Percentiles rank a stretch among this genome's conserved stretches.
phyloP scores from a whole-genome alignment of 208 protist genomes.

The Trypanosoma cruzi region DNA sequence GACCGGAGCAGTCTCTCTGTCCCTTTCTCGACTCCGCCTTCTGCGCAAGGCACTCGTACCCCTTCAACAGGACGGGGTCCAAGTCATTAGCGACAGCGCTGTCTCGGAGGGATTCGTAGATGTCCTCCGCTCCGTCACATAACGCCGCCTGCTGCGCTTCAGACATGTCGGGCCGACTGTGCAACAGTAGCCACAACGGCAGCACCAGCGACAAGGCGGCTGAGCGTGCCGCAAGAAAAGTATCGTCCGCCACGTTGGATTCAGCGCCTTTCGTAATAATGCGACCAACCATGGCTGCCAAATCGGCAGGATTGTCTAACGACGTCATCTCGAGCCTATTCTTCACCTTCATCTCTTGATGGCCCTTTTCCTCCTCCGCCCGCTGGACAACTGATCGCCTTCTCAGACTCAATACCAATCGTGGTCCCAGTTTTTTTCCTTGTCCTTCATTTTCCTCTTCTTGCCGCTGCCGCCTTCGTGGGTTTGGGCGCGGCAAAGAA shows the following conservation, averaged over 20 bases:
- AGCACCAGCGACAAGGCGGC: constrained; percentile 11
- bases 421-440: not conserved
- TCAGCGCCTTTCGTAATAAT: not conserved
- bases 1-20: not conserved
- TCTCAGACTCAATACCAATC: constrained; percentile 16
- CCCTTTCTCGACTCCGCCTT: not conserved
- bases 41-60: constrained; percentile 8
- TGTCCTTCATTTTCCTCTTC: not conserved
- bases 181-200: constrained; percentile 22
- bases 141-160: not conserved
- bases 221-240: not conserved
- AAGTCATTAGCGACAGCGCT: not conserved
- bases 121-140: not conserved
- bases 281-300: constrained; percentile 9
- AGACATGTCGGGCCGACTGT: not conserved
- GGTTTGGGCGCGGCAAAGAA: not conserved
- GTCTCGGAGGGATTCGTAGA: constrained; percentile 13
- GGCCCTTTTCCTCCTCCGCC: not conserved
- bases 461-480: not conserved
- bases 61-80: constrained; percentile 8
- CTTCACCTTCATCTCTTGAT: not conserved
- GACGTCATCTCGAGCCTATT: not conserved
- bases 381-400: not conserved
- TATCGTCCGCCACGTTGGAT: not conserved
- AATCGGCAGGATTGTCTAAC: not conserved